Evolutionary conservation across 2,329 filamentous ascomycete genomes (phyloP).

Genomic region (Nemania abortiva): DNA sequence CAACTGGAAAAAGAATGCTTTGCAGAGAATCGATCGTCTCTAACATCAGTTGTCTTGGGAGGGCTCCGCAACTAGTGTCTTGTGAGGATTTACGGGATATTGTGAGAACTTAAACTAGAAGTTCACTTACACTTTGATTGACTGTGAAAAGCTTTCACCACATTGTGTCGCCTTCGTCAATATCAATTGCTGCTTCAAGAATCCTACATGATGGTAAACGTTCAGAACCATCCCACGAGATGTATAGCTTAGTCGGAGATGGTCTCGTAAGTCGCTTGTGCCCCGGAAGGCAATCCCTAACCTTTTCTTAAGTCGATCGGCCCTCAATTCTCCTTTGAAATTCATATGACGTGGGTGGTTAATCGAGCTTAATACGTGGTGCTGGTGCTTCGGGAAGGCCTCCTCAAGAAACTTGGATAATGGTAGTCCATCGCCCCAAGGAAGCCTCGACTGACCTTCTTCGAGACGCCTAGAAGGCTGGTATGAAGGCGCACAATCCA

Average conservation of each 20-base stretch:
- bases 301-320: slow-evolving; percentile 4
- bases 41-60: slow-evolving; percentile 12
- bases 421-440: slow-evolving; percentile 3
- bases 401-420: slow-evolving; percentile 9
- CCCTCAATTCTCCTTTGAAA: slow-evolving; percentile 1
- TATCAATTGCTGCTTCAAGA: slow-evolving; percentile 6
- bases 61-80: background rate
- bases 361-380: background rate
- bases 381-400: slow-evolving; percentile 3
- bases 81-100: too few species aligned
- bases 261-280: slow-evolving; percentile 9
- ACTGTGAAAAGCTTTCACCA: slow-evolving; percentile 5
- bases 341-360: background rate
- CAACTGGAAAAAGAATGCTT: slow-evolving; percentile 3
- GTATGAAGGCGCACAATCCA: slow-evolving; percentile 12
- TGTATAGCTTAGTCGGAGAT: slow-evolving; percentile 7
- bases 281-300: slow-evolving; percentile 1
- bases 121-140: slow-evolving; percentile 4
- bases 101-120: too few species aligned
- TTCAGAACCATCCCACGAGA: slow-evolving; percentile 8
- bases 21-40: slow-evolving; percentile 15
- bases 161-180: slow-evolving; percentile 9
- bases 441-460: slow-evolving; percentile 5
- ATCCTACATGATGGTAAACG: slow-evolving; percentile 10
- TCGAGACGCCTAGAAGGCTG: slow-evolving; percentile 1